These are phyloP conservation scores for Mimosa pudica DNA, from an alignment of 306 rosid species.

Conservation along the genomic window DNA sequence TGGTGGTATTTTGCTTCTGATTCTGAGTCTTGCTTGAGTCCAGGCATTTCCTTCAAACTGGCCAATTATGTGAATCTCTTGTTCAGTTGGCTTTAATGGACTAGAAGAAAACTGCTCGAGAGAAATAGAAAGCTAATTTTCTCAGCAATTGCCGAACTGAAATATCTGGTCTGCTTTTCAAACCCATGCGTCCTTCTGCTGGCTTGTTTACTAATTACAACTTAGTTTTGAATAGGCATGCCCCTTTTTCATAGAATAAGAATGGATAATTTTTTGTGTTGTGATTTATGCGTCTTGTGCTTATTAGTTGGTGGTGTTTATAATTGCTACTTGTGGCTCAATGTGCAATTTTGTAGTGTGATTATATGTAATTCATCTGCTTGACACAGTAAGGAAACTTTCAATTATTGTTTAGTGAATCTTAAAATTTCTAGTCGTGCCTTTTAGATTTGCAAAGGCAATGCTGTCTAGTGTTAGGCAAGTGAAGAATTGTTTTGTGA, in stretches of 20 bases:
- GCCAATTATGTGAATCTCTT: neutral
- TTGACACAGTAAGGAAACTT: conserved; percentile 4
- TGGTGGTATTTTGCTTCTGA: neutral
- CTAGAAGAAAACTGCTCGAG: neutral
- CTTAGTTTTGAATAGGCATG: conserved; percentile 16
- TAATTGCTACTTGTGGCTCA: conserved; percentile 22
- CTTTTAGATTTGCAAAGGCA: conserved; percentile 17
- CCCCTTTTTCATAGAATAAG: neutral
- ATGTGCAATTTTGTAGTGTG: neutral
- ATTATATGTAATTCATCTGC: neutral
- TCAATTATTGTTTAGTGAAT: conserved; percentile 7
- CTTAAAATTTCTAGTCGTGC: conserved; percentile 10
- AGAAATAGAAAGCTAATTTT: neutral
- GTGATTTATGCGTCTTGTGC: neutral
- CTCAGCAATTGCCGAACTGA: neutral
- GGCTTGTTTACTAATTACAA: conserved; percentile 7
- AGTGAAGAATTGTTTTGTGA: conserved; percentile 20
- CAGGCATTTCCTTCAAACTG: neutral
- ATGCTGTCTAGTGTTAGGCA: conserved; percentile 6
- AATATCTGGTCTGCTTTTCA: neutral
- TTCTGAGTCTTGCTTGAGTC: neutral
- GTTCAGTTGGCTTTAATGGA: neutral
- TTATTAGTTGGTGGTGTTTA: neutral
- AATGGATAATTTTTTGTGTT: neutral
- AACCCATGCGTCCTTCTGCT: neutral